Evolutionary conservation across 2,329 filamentous ascomycete genomes (phyloP).

Genomic region (Xenoacremonium recifei): DNA sequence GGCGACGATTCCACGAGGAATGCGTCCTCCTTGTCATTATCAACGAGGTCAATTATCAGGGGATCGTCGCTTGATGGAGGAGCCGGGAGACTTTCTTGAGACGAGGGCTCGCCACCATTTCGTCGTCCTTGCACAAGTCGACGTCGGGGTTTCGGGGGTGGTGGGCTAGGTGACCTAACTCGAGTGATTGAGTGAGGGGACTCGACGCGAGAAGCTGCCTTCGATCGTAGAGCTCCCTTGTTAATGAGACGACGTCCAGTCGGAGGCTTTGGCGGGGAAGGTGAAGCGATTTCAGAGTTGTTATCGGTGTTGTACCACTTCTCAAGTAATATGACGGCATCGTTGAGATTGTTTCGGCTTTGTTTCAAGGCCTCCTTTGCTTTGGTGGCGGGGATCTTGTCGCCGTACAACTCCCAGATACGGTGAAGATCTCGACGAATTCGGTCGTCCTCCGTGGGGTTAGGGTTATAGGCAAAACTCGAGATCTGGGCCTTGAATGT

Average conservation of each 20-base stretch:
- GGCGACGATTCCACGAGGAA: conserved; percentile 36
- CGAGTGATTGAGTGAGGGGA: conserved; percentile 17
- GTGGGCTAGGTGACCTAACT: conserved; percentile 26
- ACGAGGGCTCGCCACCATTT: conserved; percentile 21
- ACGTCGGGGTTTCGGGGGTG: conserved; percentile 30
- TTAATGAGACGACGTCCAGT: conserved; percentile 29
- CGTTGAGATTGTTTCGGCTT: conserved; percentile 34
- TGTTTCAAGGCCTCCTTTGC: conserved; percentile 33
- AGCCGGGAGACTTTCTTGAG: conserved; percentile 16
- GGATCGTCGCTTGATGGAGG: conserved; percentile 34
- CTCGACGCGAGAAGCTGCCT: conserved; percentile 7
- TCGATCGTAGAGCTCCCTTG: conserved; percentile 27
- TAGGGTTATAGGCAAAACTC: conserved; percentile 47
- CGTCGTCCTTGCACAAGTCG: conserved; percentile 38
- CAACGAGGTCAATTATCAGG: conserved; percentile 34
- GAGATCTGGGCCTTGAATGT: conserved; percentile 44
- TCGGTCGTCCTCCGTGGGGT: conserved; percentile 31
- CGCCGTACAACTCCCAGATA: conserved; percentile 35
- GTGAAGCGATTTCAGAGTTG: background rate
- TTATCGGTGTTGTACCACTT: conserved; percentile 6
- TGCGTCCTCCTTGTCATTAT: conserved; percentile 42
- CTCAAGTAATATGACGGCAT: conserved; percentile 32
- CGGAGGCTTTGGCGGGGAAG: conserved; percentile 17
- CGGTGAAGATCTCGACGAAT: conserved; percentile 34
- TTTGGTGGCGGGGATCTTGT: conserved; percentile 27